These are phyloP conservation scores for Blastocystis sp. DNA, from an alignment of 352 stramenopile species.

Conservation along the genomic window DNA sequence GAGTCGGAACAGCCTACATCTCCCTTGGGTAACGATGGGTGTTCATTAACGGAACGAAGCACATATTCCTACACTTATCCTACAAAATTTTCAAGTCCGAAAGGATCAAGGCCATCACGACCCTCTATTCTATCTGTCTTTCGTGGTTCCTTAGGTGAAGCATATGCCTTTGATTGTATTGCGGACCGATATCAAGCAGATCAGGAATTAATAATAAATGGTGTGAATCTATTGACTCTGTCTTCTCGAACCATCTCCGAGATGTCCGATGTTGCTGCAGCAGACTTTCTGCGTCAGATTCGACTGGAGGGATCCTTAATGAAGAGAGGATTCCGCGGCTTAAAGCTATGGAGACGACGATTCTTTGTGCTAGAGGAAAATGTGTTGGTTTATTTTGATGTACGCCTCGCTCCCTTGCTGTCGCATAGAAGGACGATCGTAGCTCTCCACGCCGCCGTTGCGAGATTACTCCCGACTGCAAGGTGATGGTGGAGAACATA, in stretches of 20 bases:
- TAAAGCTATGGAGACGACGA: background rate
- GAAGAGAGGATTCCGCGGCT: conserved; percentile 35
- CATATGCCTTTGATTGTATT: background rate
- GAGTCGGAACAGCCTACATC: background rate
- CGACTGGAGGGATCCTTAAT: background rate
- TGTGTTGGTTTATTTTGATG: conserved; percentile 1
- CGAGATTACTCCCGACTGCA: conserved; percentile 10
- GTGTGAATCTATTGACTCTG: background rate
- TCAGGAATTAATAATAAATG: background rate
- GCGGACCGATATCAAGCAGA: background rate
- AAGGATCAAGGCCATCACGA: background rate
- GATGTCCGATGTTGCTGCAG: background rate
- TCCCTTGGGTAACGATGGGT: background rate
- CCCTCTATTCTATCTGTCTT: background rate
- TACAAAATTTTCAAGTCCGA: background rate
- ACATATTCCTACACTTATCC: background rate
- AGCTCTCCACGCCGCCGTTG: background rate
- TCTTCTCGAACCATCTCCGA: background rate
- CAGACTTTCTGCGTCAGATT: background rate
- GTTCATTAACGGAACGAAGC: background rate
- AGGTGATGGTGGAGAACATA: conserved; percentile 11
- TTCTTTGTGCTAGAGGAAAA: conserved; percentile 10
- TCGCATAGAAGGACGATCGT: background rate
- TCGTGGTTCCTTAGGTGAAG: background rate
- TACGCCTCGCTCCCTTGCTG: background rate